phyloP scores from a whole-genome alignment of 306 rosid species.

The Citrullus colocynthis region DNA sequence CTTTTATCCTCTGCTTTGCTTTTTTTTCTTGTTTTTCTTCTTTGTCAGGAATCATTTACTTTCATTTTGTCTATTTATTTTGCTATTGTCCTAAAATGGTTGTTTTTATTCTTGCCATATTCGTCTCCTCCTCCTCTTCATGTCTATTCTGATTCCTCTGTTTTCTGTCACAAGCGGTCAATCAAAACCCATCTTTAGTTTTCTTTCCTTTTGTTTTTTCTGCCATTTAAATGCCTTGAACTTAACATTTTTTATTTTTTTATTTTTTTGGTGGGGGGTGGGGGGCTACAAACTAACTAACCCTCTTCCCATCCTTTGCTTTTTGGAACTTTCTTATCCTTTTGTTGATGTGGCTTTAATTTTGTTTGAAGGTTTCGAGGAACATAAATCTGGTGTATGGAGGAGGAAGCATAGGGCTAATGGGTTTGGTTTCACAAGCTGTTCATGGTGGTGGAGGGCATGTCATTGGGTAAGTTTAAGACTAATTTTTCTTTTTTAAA shows the following conservation, averaged over 20 bases:
- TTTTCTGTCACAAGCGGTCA: not conserved
- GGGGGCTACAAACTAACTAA: not conserved
- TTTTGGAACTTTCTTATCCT: not conserved
- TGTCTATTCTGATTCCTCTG: conserved; percentile 2
- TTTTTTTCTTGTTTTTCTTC: not conserved
- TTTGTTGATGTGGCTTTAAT: conserved; percentile 1
- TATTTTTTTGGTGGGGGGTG: not conserved
- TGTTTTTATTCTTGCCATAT: conserved; percentile 1
- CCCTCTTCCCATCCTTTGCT: not conserved
- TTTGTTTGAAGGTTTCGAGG: conserved; percentile 43
- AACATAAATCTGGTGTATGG: conserved; percentile 71
- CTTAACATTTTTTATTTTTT: not conserved
- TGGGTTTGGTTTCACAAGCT: conserved; percentile 79
- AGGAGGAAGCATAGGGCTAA: conserved; percentile 73
- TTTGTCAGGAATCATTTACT: not conserved
- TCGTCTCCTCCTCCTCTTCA: not conserved
- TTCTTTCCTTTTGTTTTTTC: not conserved
- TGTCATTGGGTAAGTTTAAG: conserved; percentile 44
- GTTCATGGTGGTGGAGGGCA: conserved; percentile 75
- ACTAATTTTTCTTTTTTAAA: not conserved
- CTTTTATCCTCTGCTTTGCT: not conserved
- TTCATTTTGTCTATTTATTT: not conserved
- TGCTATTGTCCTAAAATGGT: not conserved
- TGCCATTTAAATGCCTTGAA: not conserved
- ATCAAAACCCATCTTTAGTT: not conserved